Conservation (phyloP, 352 stramenopile genomes). For the Phytopythium montanum region DNA sequence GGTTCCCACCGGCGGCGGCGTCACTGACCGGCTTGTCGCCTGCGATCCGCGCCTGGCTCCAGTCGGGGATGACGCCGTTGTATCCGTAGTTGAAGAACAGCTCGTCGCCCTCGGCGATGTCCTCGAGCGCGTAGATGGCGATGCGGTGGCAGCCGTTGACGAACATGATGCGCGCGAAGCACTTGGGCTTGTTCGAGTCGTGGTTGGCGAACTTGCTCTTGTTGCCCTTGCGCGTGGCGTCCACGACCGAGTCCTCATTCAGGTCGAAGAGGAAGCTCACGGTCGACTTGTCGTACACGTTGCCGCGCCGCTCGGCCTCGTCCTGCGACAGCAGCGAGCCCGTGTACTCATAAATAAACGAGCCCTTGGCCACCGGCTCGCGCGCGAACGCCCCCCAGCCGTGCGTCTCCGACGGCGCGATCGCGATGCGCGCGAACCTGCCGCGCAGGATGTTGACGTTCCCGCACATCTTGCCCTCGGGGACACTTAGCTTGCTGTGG, state of each 20-base stretch:
- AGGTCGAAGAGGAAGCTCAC: constrained; percentile 95
- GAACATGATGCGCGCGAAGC: constrained; percentile 80
- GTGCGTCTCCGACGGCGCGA: constrained; percentile 61
- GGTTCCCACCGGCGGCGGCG: neutral
- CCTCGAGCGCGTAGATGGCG: constrained; percentile 89
- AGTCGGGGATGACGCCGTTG: constrained; percentile 77
- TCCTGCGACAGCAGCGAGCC: constrained; percentile 91
- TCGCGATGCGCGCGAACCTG: constrained; percentile 39
- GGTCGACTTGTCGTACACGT: constrained; percentile 88
- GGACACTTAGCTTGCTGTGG: neutral
- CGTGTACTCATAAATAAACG: constrained; percentile 87
- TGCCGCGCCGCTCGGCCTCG: constrained; percentile 81
- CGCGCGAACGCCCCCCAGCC: constrained; percentile 71
- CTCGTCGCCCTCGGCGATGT: constrained; percentile 86
- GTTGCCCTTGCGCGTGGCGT: constrained; percentile 94
- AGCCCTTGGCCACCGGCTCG: constrained; percentile 46
- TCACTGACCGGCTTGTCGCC: constrained; percentile 8
- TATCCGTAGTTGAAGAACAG: constrained; percentile 86
- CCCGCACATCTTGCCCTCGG: constrained; percentile 43
- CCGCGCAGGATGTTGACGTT: constrained; percentile 76
- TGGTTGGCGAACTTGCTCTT: constrained; percentile 95
- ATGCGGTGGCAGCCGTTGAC: constrained; percentile 93
- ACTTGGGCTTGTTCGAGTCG: constrained; percentile 73
- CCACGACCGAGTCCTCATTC: constrained; percentile 90
- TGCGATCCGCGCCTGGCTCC: constrained; percentile 63